phyloP scores from a whole-genome alignment of 306 rosid species.

The Vigna trinervia region DNA sequence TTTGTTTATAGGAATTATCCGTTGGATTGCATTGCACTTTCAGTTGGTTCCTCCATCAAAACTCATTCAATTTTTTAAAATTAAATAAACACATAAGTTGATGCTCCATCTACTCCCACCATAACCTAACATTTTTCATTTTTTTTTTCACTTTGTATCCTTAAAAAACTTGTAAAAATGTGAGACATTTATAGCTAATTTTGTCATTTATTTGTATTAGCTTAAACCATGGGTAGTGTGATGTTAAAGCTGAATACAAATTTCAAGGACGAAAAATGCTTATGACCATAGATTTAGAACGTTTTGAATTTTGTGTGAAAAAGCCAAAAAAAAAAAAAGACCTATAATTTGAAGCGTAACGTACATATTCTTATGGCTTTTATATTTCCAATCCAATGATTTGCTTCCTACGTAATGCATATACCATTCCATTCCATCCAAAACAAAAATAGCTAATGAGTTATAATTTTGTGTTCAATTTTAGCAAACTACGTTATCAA shows the following conservation, averaged over 20 bases:
- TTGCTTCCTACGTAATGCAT: too few relatives aligned
- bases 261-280: background rate
- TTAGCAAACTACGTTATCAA: background rate
- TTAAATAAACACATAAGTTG: background rate
- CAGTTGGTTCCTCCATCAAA: conserved; percentile 36
- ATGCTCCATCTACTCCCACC: conserved; percentile 32
- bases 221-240: background rate
- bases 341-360: too few relatives aligned
- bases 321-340: too few relatives aligned
- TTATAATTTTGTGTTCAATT: background rate
- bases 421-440: background rate
- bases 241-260: background rate
- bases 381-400: too few relatives aligned
- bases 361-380: too few relatives aligned
- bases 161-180: background rate
- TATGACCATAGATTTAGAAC: background rate
- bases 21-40: conserved; percentile 31
- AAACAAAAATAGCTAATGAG: background rate
- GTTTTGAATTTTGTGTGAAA: too few relatives aligned
- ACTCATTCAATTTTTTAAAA: background rate
- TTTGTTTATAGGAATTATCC: conserved; percentile 22
- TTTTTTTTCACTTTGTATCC: background rate
- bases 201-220: background rate
- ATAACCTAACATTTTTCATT: conserved; percentile 6
- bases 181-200: background rate